These are phyloP conservation scores for Forsythia suspensa DNA, from an alignment of 257 asterid species.

Conservation along the genomic window DNA sequence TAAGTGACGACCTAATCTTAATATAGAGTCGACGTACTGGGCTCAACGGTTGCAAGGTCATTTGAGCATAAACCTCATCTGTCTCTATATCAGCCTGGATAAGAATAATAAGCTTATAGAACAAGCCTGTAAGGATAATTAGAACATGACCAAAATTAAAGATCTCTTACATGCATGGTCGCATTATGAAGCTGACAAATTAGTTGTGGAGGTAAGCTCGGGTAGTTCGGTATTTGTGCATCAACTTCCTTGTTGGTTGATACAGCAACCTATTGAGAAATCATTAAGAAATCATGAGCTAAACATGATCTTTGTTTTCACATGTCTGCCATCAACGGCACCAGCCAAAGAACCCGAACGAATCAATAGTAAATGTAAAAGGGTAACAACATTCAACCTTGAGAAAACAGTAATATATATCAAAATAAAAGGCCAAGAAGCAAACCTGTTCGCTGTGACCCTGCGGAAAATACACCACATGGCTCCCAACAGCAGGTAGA, in stretches of 20 bases:
- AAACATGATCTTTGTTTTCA: neutral
- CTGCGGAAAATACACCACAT: conserved; percentile 80
- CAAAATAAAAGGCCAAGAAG: conserved; percentile 8
- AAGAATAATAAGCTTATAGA: conserved; percentile 23
- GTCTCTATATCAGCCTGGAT: conserved; percentile 76
- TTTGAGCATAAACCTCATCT: conserved; percentile 77
- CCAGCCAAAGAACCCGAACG: neutral
- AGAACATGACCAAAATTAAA: conserved; percentile 2
- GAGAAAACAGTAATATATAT: neutral
- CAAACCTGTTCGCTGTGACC: conserved; percentile 82
- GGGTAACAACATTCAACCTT: neutral
- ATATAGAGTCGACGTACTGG: conserved; percentile 44
- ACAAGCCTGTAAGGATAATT: neutral
- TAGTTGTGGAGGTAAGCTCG: conserved; percentile 67
- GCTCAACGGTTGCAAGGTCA: conserved; percentile 81
- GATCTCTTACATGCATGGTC: conserved; percentile 62
- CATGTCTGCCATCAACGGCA: neutral
- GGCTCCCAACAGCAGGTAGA: conserved; percentile 76
- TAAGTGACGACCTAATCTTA: neutral
- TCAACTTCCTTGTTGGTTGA: conserved; percentile 76
- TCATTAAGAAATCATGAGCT: conserved; percentile 9
- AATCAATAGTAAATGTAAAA: neutral
- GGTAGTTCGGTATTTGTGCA: conserved; percentile 65
- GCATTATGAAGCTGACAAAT: conserved; percentile 75
- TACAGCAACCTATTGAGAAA: conserved; percentile 54